These are phyloP conservation scores for Mycogone perniciosa DNA, from an alignment of 2,329 filamentous ascomycete genomes.

Conservation along the genomic window DNA sequence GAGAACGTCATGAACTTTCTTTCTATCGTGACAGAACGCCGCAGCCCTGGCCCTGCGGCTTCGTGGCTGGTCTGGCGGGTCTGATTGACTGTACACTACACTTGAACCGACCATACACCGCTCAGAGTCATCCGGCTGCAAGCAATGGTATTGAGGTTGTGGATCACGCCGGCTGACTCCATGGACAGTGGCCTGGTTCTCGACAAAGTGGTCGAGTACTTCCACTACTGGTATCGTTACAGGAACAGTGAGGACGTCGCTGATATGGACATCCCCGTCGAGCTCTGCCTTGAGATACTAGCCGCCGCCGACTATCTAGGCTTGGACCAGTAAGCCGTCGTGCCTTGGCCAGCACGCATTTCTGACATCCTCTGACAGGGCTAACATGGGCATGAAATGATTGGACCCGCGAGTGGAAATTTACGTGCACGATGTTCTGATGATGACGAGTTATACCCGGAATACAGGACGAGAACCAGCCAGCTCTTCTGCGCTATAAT, in stretches of 20 bases:
- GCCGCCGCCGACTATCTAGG: conserved; percentile 73
- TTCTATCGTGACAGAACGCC: conserved; percentile 35
- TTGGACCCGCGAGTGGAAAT: not conserved
- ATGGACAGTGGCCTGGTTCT: conserved; percentile 59
- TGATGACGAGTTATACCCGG: not conserved
- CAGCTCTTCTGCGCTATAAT: too few relatives aligned
- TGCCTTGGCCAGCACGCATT: conserved; percentile 5
- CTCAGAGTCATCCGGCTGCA: not conserved
- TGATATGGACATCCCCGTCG: conserved; percentile 74
- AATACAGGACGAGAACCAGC: not conserved
- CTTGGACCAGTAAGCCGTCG: conserved; percentile 47
- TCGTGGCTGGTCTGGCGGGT: conserved; percentile 26
- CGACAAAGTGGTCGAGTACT: conserved; percentile 77
- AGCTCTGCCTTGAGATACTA: conserved; percentile 70
- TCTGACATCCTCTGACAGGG: conserved; percentile 28
- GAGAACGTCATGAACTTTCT: conserved; percentile 17
- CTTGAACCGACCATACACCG: conserved; percentile 51
- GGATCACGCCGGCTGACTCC: conserved; percentile 11
- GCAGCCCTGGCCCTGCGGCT: conserved; percentile 39
- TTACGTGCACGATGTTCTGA: not conserved
- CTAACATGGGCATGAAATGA: conserved; percentile 34
- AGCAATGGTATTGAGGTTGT: not conserved
- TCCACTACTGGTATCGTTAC: conserved; percentile 75
- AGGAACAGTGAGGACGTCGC: conserved; percentile 64
- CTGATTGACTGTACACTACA: conserved; percentile 52